Evolutionary conservation across 73 alveolate species (phyloP).

Genomic region (Paramecium sexaurelia): DNA sequence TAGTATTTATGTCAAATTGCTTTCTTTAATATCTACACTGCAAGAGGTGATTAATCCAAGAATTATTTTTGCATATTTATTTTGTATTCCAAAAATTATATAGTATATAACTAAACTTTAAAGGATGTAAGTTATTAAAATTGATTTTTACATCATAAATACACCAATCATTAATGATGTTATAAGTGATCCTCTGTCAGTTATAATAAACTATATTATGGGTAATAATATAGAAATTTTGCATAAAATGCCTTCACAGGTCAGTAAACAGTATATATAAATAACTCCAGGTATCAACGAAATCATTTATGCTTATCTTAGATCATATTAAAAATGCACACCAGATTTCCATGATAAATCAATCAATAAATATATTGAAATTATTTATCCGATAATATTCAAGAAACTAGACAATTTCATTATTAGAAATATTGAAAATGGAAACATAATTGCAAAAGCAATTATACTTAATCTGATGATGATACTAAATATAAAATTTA

Average conservation of each 20-base stretch:
- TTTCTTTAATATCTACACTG: neutral
- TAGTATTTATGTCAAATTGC: neutral
- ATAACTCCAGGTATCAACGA: neutral
- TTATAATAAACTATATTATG: neutral
- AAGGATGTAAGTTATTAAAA: neutral
- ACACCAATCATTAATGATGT: neutral
- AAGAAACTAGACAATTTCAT: neutral
- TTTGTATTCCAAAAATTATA: neutral
- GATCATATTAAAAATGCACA: neutral
- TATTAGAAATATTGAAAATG: neutral
- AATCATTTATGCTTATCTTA: neutral
- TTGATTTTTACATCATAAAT: neutral
- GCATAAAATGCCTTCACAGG: neutral
- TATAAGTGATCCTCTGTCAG: neutral
- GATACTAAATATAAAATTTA: neutral
- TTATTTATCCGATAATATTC: neutral
- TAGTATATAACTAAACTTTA: neutral
- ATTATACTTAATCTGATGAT: neutral
- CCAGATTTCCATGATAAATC: neutral
- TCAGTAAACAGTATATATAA: neutral
- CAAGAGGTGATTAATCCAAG: neutral
- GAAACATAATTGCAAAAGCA: neutral
- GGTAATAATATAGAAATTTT: neutral
- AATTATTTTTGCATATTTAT: neutral
- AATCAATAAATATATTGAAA: neutral